Evolutionary conservation across 2,329 filamentous ascomycete genomes (phyloP), one percentile per base, ranked within the genome.

Genomic region (Capronia epimyces): DNA sequence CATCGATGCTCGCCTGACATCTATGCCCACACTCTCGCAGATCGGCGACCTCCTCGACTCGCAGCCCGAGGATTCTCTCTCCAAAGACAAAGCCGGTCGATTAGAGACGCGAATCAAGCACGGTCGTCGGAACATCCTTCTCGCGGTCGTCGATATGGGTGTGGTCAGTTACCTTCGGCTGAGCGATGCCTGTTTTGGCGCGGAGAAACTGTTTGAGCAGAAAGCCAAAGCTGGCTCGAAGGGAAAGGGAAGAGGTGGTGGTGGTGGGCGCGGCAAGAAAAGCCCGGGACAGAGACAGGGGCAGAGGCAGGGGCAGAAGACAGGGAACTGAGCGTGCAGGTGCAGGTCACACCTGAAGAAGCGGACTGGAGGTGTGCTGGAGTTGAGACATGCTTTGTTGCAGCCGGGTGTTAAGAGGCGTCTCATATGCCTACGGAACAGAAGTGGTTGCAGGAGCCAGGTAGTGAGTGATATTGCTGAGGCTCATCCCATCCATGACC

Each of bases 121-220:
- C 63, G 93, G 89, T 1, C 83, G 85, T 66, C 80, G 88, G 58
- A 93, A 88, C 67, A 86, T 93, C 25, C 75, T 96, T 27, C 67
- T 98, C 20, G 93, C 90, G 0, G 80, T 97, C 1, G 89, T 96
- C 27, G 93, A 97, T 66, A 80, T 89, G 56, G 93, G 93, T 0
- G 77, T 97, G 18, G 85, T 90, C 40, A 97, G 91, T 66, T 97
- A 91, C 65, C 75, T 96, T 63, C 75, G 87, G 20, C 77, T 96
- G 52, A 82, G 80, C 1, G 89, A 97, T 71, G 83, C 82, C 9
- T 84, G 83, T 1, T 96, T 96, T 69, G 84, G 77, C 0, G 78
- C 81, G 56, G 89, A 95, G 67, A 81, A 71, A 31, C 89, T 82
- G 62, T 80, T 83, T 63, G 59, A 64, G 21, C 63, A 62, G 42